Evolutionary conservation across 2,329 filamentous ascomycete species (phyloP).

Genomic region (Cladosporium sp.): DNA sequence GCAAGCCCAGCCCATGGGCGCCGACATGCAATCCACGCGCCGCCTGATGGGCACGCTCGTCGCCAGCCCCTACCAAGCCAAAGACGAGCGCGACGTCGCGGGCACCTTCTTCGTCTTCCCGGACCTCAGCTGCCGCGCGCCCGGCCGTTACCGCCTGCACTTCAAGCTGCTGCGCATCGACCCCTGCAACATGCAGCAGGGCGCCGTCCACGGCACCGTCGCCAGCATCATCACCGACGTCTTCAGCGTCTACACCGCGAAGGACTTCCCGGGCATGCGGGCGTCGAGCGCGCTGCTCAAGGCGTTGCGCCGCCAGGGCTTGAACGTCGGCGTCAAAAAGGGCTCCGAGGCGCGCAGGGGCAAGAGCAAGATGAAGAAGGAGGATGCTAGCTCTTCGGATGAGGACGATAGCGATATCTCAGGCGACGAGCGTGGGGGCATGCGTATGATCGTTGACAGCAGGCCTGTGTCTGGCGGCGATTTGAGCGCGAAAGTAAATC

Average conservation of each 20-base stretch:
- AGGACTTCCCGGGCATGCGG: slow-evolving; percentile 80
- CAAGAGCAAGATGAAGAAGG: slow-evolving; percentile 30
- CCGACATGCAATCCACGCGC: slow-evolving; percentile 62
- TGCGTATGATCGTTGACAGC: background rate
- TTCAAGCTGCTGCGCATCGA: slow-evolving; percentile 71
- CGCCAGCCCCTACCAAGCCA: slow-evolving; percentile 67
- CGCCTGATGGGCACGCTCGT: slow-evolving; percentile 75
- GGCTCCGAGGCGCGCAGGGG: slow-evolving; percentile 57
- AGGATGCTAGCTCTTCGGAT: slow-evolving; percentile 48
- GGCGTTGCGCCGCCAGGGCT: slow-evolving; percentile 69
- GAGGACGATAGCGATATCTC: slow-evolving; percentile 63
- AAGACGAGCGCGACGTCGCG: slow-evolving; percentile 65
- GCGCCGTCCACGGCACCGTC: slow-evolving; percentile 44
- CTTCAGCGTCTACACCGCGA: slow-evolving; percentile 77
- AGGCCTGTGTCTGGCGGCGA: slow-evolving; percentile 2
- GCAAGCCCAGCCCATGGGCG: slow-evolving; percentile 38
- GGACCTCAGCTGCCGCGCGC: slow-evolving; percentile 71
- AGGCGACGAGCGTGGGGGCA: slow-evolving; percentile 4
- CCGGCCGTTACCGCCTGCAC: slow-evolving; percentile 66
- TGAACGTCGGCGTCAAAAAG: slow-evolving; percentile 80
- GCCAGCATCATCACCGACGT: slow-evolving; percentile 56
- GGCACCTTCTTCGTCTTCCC: slow-evolving; percentile 84
- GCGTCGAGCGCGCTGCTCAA: slow-evolving; percentile 70
- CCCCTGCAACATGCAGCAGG: slow-evolving; percentile 50
- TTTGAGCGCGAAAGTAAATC: slow-evolving; percentile 11